These are phyloP conservation scores for Dictyostelium capitatum DNA, from an alignment of 78 protist species.

Conservation along the genomic window DNA sequence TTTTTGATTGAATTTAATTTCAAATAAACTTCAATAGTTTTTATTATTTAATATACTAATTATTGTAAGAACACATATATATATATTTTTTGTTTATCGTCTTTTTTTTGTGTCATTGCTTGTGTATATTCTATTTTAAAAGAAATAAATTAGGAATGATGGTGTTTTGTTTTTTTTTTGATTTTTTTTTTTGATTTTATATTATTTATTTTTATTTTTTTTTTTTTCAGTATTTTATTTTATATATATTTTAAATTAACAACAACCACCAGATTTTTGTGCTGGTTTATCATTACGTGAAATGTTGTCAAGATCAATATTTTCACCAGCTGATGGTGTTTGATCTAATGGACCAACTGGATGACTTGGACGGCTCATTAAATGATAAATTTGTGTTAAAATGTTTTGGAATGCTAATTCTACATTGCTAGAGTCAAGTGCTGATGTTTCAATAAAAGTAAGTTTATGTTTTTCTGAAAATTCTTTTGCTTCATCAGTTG, in stretches of 20 bases:
- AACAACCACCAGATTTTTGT: neutral
- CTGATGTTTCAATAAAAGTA: conserved; percentile 87
- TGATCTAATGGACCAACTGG: conserved; percentile 10
- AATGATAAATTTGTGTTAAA: conserved; percentile 73
- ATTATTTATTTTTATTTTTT: neutral
- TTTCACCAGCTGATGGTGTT: conserved; percentile 17
- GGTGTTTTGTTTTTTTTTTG: too few relatives aligned
- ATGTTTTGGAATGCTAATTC: conserved; percentile 84
- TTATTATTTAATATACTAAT: too few relatives aligned
- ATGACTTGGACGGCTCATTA: conserved; percentile 74
- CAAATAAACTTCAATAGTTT: too few relatives aligned
- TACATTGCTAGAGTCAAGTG: conserved; percentile 84
- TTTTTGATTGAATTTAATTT: too few relatives aligned
- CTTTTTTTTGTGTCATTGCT: neutral
- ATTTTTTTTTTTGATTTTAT: too few relatives aligned
- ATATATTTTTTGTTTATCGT: too few relatives aligned
- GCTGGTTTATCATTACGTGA: neutral
- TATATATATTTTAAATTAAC: neutral
- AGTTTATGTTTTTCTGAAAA: conserved; percentile 84
- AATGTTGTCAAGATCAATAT: conserved; percentile 11
- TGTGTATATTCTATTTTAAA: too few relatives aligned
- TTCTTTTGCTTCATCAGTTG: conserved; percentile 88
- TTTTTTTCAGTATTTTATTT: neutral
- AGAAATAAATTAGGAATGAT: neutral
- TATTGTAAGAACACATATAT: too few relatives aligned